Evolutionary conservation across 495 filamentous ascomycete genomes (phyloP).

Genomic region (Lasiosphaeria ovina): DNA sequence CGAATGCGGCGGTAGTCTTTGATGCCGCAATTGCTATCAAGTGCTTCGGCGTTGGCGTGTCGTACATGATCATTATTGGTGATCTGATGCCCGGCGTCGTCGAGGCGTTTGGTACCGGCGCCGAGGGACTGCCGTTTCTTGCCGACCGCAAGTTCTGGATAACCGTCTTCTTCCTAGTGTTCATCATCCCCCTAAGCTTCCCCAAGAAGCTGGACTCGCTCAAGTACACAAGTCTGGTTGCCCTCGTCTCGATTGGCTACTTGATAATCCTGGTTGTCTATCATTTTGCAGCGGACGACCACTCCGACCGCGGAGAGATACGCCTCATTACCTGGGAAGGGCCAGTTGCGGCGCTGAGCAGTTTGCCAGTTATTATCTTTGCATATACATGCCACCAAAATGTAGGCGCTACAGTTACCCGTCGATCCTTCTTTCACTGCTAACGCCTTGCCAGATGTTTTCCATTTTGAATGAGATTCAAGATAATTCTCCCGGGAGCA

Average conservation of each 20-base stretch:
- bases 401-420: constrained; percentile 46
- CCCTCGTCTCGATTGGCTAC: constrained; percentile 89
- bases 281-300: constrained; percentile 81
- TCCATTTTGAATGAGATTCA: constrained; percentile 93
- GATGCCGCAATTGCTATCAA: constrained; percentile 96
- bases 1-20: constrained; percentile 92
- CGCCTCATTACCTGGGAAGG: constrained; percentile 75
- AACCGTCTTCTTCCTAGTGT: constrained; percentile 93
- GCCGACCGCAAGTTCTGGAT: constrained; percentile 95
- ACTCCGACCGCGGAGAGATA: constrained; percentile 67
- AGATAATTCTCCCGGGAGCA: constrained; percentile 74
- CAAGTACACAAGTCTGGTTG: constrained; percentile 94
- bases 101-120: constrained; percentile 60
- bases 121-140: constrained; percentile 62
- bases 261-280: constrained; percentile 87
- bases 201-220: constrained; percentile 86
- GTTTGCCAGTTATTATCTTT: constrained; percentile 93
- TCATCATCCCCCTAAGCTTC: constrained; percentile 92
- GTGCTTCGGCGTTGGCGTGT: constrained; percentile 95
- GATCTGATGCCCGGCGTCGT: constrained; percentile 97
- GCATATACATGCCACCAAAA: constrained; percentile 99
- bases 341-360: constrained; percentile 72
- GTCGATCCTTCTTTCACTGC: neutral
- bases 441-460: constrained; percentile 72
- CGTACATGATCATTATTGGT: constrained; percentile 97